A percentile compares a stretch with the other conserved stretches of the same genome.
These are phyloP conservation scores for Elsinoe necatrix DNA, from an alignment of 2,329 filamentous ascomycete species.

Conservation along the genomic window DNA sequence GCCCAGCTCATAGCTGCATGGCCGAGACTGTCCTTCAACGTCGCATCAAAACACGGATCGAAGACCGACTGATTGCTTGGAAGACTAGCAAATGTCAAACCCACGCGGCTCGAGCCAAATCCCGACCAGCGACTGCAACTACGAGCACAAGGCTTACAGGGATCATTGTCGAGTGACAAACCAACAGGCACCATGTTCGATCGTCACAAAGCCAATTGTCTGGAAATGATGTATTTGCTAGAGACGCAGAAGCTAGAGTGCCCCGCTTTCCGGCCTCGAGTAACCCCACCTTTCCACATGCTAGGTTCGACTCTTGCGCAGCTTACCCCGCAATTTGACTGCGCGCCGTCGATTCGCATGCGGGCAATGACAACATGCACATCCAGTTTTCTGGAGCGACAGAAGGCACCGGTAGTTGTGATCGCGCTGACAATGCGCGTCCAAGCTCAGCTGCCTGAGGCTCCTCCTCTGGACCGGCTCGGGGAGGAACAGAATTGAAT, in stretches of 20 bases:
- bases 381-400: background rate
- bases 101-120: background rate
- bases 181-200: conserved; percentile 1
- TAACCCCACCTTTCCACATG: background rate
- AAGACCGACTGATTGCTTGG: background rate
- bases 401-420: conserved; percentile 1
- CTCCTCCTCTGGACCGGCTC: conserved; percentile 8
- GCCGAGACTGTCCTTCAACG: background rate
- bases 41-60: background rate
- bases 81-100: background rate
- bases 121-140: background rate
- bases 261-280: background rate
- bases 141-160: conserved; percentile 6
- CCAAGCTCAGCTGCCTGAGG: background rate
- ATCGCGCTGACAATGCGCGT: background rate
- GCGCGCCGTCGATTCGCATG: background rate
- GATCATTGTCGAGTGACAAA: background rate
- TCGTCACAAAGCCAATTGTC: conserved; percentile 4
- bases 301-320: too few species aligned
- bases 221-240: conserved; percentile 9
- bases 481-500: conserved; percentile 2
- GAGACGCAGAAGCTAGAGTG: background rate
- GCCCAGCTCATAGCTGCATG: background rate
- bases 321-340: background rate
- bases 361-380: background rate